These are phyloP conservation scores for Russula compacta DNA, from an alignment of 768 basidiomycete genomes.

Conservation along the genomic window DNA sequence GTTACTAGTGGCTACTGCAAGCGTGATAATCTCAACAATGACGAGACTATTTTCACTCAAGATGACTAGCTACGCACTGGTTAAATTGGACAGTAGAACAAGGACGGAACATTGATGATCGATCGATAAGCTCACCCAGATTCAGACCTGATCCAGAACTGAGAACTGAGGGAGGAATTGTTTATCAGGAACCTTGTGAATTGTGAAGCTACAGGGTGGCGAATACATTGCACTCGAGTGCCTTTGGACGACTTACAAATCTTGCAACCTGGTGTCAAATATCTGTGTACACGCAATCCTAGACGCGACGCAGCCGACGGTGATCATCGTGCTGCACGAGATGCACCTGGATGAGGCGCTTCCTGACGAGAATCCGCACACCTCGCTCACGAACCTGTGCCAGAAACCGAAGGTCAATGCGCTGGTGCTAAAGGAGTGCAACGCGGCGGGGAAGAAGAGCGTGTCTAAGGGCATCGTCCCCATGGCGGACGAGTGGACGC, in stretches of 20 bases:
- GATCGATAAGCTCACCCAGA: conserved; percentile 54
- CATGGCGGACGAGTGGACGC: conserved; percentile 84
- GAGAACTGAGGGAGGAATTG: not conserved
- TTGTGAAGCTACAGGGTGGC: conserved; percentile 62
- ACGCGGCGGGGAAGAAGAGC: conserved; percentile 73
- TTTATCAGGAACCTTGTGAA: conserved; percentile 84
- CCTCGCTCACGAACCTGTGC: conserved; percentile 48
- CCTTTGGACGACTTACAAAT: conserved; percentile 81
- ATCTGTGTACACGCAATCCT: conserved; percentile 73
- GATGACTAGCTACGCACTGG: too few relatives aligned
- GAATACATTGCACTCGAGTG: too few relatives aligned
- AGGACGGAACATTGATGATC: conserved; percentile 86
- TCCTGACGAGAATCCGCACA: conserved; percentile 31
- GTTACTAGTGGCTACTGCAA: conserved; percentile 90
- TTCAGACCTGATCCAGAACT: not conserved
- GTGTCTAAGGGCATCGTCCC: conserved; percentile 77
- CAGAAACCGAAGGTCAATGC: conserved; percentile 42
- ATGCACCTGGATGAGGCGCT: conserved; percentile 55
- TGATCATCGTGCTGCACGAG: conserved; percentile 78
- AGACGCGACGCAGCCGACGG: conserved; percentile 77
- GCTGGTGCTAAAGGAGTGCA: too few relatives aligned
- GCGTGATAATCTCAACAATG: conserved; percentile 79
- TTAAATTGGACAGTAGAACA: conserved; percentile 93
- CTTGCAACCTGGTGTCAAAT: conserved; percentile 69
- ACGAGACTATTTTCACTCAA: conserved; percentile 71